Base-by-base conservation (phyloP, 371 early-diverging fungal species). In the Dichotomocladium elegans region DNA sequence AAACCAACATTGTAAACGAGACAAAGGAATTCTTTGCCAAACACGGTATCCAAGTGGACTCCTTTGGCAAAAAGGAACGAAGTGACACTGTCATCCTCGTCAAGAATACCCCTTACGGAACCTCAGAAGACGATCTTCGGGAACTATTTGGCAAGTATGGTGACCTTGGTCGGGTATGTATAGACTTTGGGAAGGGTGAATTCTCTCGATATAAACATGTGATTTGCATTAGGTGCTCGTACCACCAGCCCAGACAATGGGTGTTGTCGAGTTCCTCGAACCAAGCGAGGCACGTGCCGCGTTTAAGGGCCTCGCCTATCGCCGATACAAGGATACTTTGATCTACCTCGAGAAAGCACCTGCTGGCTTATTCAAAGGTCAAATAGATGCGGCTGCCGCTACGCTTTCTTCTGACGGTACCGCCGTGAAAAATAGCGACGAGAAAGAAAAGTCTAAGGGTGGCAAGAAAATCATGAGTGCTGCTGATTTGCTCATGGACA, bases 291-390 rank as follows among this genome's bases (percentile, higher is more conserved):
- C 97, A 3, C 87, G 93, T 49, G 66, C 82, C 3, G 99, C 99
- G 0, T 98, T 97, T 67, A 74, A 82, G 14, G 77, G 83, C 28
- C 73, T 96, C 42, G 96, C 99, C 0, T 98, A 94, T 66, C 85
- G 89, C 50, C 85, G 90, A 46, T 90, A 93, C 70, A 92, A 94
- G 70, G 87, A 88, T 49, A 77, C 93, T 14, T 89, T 95, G 19
- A 72, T 98, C 28, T 97, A 92, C 60, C 71, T 98, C 42, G 97
- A 98, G 64, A 94, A 90, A 68, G 99, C 96, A 21, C 98, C 99
- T 9, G 74, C 73, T 19, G 90, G 84, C 4, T 63, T 91, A 9
- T 96, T 98, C 77, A 82, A 71, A 45, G 61, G 59, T 22, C 76
- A 74, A 19, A n/a, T n/a, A n/a, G n/a, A n/a, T n/a, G n/a, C n/a